A percentile compares a stretch with the other conserved stretches of the same genome.
phyloP scores from a whole-genome alignment of 768 basidiomycete genomes.

The Mycena albidolilacea region DNA sequence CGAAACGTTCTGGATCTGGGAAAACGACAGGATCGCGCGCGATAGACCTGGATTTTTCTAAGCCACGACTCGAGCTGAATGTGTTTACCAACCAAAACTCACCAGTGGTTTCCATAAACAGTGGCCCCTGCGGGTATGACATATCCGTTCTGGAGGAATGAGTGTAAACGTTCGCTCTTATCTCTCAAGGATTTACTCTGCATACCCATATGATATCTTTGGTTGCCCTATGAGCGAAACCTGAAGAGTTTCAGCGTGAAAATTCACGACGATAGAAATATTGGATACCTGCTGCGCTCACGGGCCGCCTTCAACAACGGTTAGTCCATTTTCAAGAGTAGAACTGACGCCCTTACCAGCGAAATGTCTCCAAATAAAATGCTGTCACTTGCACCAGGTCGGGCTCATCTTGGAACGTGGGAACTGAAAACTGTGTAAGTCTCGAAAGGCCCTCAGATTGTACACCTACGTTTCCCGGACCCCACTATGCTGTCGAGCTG shows the following conservation, averaged over 20 bases:
- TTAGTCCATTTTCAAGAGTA: not conserved
- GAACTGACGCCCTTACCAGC: conserved; percentile 51
- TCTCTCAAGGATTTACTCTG: not conserved
- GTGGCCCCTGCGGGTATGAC: conserved; percentile 71
- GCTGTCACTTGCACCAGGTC: conserved; percentile 62
- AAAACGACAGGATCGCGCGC: conserved; percentile 72
- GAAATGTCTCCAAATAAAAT: conserved; percentile 64
- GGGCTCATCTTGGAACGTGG: conserved; percentile 58
- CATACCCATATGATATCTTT: conserved; percentile 77
- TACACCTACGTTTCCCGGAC: conserved; percentile 53
- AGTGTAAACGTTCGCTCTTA: not conserved
- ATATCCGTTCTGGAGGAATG: conserved; percentile 55
- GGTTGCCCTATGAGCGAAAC: conserved; percentile 76
- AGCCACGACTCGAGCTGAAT: not conserved
- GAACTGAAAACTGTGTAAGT: conserved; percentile 45
- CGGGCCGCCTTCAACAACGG: conserved; percentile 52
- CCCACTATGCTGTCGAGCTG: conserved; percentile 71
- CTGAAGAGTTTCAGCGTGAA: conserved; percentile 36
- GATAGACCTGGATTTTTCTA: conserved; percentile 57
- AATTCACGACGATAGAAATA: not conserved
- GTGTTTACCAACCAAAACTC: conserved; percentile 7
- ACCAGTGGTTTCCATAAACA: conserved; percentile 76
- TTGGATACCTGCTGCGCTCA: conserved; percentile 58
- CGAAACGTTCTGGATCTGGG: conserved; percentile 71
- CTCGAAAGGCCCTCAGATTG: not conserved